phyloP scores from a whole-genome alignment of 495 filamentous ascomycete species.

The Podospora conica region DNA sequence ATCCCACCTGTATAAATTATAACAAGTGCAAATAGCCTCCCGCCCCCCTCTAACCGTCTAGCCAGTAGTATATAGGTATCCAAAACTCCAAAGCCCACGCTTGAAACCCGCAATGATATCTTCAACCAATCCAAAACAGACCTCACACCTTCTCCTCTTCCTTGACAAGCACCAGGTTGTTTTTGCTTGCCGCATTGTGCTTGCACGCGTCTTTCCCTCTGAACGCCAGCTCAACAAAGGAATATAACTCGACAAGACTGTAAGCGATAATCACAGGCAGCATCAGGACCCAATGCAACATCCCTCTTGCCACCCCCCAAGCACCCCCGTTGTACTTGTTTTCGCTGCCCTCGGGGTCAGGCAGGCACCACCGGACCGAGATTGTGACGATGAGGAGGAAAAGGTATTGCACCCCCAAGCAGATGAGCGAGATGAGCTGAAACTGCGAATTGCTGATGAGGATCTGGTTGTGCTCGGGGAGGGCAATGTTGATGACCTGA shows the following conservation, averaged over 20 bases:
- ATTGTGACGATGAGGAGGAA: background rate
- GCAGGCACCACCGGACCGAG: background rate
- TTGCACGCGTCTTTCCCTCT: conserved; percentile 11
- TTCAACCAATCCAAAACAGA: no score
- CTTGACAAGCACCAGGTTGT: conserved; percentile 10
- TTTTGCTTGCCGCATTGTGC: conserved; percentile 10
- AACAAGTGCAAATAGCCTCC: no score
- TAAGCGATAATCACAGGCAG: conserved; percentile 7
- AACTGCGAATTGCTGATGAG: conserved; percentile 1
- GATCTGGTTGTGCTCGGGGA: background rate
- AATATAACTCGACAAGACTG: conserved; percentile 9
- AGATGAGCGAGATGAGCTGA: background rate
- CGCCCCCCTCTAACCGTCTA: no score
- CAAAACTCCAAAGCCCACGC: no score
- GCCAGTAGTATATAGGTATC: no score
- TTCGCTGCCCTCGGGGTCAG: background rate
- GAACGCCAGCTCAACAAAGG: conserved; percentile 8
- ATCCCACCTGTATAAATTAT: no score
- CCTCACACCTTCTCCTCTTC: background rate
- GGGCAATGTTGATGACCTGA: conserved; percentile 5
- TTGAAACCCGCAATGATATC: no score
- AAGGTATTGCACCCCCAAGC: background rate
- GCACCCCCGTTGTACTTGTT: background rate
- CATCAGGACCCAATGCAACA: conserved; percentile 9
- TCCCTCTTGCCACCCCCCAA: conserved; percentile 3